phyloP scores from a whole-genome alignment of 805 yeast species.

The Candida alai region DNA sequence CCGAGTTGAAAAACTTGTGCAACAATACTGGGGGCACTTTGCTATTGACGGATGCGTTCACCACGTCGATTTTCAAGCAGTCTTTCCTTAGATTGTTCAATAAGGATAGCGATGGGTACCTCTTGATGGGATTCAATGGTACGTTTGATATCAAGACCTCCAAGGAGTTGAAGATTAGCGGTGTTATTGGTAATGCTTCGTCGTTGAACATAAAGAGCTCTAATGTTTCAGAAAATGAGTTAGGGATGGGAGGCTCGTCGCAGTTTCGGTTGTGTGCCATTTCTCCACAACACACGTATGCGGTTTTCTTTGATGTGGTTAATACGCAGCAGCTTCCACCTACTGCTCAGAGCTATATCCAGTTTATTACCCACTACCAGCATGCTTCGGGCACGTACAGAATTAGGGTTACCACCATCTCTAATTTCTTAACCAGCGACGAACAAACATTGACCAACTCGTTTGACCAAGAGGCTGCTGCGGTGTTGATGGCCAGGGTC shows the following conservation, averaged over 20 bases:
- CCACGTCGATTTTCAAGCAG: slow-evolving; percentile 91
- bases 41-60: slow-evolving; percentile 86
- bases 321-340: slow-evolving; percentile 32
- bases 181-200: slow-evolving; percentile 90
- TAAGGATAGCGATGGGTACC: slow-evolving; percentile 82
- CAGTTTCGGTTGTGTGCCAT: slow-evolving; percentile 82
- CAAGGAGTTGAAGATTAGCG: slow-evolving; percentile 82
- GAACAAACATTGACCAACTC: slow-evolving; percentile 50
- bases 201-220: slow-evolving; percentile 63
- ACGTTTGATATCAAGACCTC: slow-evolving; percentile 83
- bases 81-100: slow-evolving; percentile 82
- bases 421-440: slow-evolving; percentile 50
- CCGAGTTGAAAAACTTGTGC: slow-evolving; percentile 85
- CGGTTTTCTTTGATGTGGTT: slow-evolving; percentile 79
- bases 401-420: slow-evolving; percentile 84
- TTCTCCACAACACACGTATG: slow-evolving; percentile 86
- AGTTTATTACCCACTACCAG: slow-evolving; percentile 88
- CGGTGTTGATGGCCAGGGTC: slow-evolving; percentile 85
- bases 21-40: slow-evolving; percentile 88
- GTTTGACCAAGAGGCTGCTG: slow-evolving; percentile 99
- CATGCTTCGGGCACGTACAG: slow-evolving; percentile 92
- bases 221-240: slow-evolving; percentile 85
- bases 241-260: slow-evolving; percentile 91
- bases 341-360: slow-evolving; percentile 46
- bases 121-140: slow-evolving; percentile 89